Base-by-base conservation (phyloP, 768 basidiomycete genomes). In the Nidularia pulvinata region DNA sequence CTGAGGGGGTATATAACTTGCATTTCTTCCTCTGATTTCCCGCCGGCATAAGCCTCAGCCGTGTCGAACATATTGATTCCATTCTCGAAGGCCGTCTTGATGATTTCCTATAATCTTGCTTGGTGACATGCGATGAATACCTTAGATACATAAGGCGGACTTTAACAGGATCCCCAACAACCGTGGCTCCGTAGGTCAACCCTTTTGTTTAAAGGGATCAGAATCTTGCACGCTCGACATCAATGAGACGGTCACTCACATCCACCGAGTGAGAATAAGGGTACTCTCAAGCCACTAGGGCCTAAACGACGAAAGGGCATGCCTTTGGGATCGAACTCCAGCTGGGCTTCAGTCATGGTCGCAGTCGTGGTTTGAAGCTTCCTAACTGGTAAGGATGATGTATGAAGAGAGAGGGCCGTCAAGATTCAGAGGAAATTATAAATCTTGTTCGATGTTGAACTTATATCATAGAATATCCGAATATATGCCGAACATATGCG, bases 51-150 rank as follows among this genome's bases (percentile, higher is more conserved):
- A 3, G 70, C 74, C 60, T 89, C 87, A 0, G 87, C 88, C 16
- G 82, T 86, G 60, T 90, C 85, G 60, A 89, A 85, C 79, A 86
- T 83, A 68, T 88, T 90, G 70, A 89, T 84, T 0, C 89, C 89
- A 64, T 79, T 73, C 51, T 93, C 88, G 58, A 87, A 91, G 2
- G 88, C 89, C 4, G 78, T 76, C 67, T 88, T 85, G 68, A 93
- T 86, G 61, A 91, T 86, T 33, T 93, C 91, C 82, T 86, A 54
- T 34, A 19, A 30, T 30, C 25, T 30, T 30, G 25, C 25, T 4
- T 5, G n/a, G 35, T 14, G 33, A 22, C 54, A 6, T 47, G 39
- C 49, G 11, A 33, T 50, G 22, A 45, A 45, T 33, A 14, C 36
- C 22, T 7, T 6, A 32, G 22, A 7, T 46, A 5, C 30, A 54